Evolutionary conservation across 257 asterid species (phyloP).

Genomic region (Cinchona pubescens): DNA sequence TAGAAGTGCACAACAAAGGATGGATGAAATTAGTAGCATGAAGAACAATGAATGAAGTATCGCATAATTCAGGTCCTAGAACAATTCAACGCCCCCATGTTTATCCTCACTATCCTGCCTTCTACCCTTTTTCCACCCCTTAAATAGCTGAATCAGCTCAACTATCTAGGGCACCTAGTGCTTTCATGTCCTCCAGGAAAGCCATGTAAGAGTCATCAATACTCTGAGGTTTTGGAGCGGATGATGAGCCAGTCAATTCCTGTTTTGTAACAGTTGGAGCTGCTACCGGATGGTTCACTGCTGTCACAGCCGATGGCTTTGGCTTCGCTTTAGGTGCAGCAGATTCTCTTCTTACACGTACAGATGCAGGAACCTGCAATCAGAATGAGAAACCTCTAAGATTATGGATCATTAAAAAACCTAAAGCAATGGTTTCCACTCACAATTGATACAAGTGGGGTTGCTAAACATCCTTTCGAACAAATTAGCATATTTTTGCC

Average conservation of each 20-base stretch:
- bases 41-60: not conserved
- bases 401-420: not conserved
- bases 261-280: constrained; percentile 43
- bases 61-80: not conserved
- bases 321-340: constrained; percentile 65
- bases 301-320: constrained; percentile 37
- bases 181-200: constrained; percentile 92
- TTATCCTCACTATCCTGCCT: not conserved
- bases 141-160: constrained; percentile 17
- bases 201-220: constrained; percentile 86
- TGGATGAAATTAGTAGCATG: not conserved
- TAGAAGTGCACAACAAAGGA: constrained; percentile 5
- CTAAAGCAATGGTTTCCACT: no score
- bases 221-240: constrained; percentile 63
- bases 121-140: not conserved
- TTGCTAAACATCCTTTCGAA: not conserved
- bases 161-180: constrained; percentile 83
- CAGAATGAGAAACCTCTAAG: constrained; percentile 4
- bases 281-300: constrained; percentile 41
- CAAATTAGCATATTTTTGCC: not conserved
- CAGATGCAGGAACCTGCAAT: constrained; percentile 88
- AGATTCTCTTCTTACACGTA: constrained; percentile 80
- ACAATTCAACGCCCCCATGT: not conserved
- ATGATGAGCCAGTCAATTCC: constrained; percentile 36
- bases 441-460: not conserved